Percentiles rank a stretch among this genome's conserved stretches.
phyloP scores from a whole-genome alignment of 2,329 filamentous ascomycete species.

The Ophiostoma fasciatum region DNA sequence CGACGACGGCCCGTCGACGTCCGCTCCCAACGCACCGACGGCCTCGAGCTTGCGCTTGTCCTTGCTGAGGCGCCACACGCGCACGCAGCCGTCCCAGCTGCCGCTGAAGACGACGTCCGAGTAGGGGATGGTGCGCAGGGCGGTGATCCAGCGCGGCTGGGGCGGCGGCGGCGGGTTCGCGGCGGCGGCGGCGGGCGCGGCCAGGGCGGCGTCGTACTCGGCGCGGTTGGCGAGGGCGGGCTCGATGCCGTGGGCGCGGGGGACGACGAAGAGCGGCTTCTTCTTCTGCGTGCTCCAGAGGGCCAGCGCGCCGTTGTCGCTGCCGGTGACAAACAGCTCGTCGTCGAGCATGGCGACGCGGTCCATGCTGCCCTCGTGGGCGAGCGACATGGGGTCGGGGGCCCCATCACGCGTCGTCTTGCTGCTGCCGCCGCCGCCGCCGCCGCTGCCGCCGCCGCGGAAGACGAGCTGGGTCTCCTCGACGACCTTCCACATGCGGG shows the following conservation, averaged over 20 bases:
- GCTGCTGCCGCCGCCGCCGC: constrained; percentile 15
- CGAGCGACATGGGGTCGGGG: constrained; percentile 15
- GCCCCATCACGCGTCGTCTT: constrained; percentile 28
- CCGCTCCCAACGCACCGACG: constrained; percentile 45
- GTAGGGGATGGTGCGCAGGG: constrained; percentile 72
- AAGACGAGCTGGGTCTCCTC: constrained; percentile 95
- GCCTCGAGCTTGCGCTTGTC: constrained; percentile 69
- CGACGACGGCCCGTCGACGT: constrained; percentile 7
- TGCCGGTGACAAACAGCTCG: constrained; percentile 80
- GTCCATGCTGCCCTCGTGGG: constrained; percentile 76
- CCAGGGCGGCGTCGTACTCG: constrained; percentile 16
- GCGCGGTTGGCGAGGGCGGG: constrained; percentile 50
- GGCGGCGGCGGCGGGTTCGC: constrained; percentile 46
- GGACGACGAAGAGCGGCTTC: constrained; percentile 72
- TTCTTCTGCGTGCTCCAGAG: constrained; percentile 90
- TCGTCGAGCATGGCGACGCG: constrained; percentile 81
- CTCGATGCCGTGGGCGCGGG: constrained; percentile 75
- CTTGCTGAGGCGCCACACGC: constrained; percentile 71
- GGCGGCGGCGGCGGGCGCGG: constrained; percentile 71
- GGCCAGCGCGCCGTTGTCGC: constrained; percentile 74
- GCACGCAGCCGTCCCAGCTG: constrained; percentile 83
- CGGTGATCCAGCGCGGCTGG: constrained; percentile 79
- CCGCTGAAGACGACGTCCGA: constrained; percentile 82
- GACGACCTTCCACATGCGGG: constrained; percentile 86
- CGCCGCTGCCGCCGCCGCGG: constrained; percentile 55